Evolutionary conservation across 805 yeast species (phyloP).

Genomic region (Yueomyces sp.): DNA sequence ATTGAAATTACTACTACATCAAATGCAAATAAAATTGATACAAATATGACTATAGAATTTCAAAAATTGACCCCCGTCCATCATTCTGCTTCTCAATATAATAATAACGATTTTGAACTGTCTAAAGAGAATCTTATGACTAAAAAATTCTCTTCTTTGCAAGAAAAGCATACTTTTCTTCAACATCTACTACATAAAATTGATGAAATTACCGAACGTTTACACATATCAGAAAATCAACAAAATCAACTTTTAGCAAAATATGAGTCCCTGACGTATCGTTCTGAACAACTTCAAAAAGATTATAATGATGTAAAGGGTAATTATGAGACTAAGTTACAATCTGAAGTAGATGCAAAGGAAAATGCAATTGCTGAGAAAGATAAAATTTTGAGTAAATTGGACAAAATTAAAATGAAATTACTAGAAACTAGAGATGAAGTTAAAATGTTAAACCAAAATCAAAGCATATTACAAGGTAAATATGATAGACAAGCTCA

Average conservation of each 20-base stretch:
- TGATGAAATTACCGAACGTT: constrained; percentile 10
- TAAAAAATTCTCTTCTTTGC: not conserved
- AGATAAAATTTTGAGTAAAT: constrained; percentile 4
- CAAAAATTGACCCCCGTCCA: constrained; percentile 14
- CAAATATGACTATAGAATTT: constrained; percentile 2
- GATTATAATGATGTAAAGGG: constrained; percentile 4
- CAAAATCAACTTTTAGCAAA: constrained; percentile 8
- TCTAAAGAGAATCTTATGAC: not conserved
- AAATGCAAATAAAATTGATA: constrained; percentile 1
- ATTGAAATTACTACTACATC: constrained; percentile 1
- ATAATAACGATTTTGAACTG: constrained; percentile 6
- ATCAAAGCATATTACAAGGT: constrained; percentile 15
- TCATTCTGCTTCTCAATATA: constrained; percentile 1
- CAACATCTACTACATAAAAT: constrained; percentile 10
- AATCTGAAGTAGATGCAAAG: constrained; percentile 1
- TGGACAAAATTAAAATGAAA: constrained; percentile 8
- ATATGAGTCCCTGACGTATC: constrained; percentile 6
- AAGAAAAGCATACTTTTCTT: constrained; percentile 3
- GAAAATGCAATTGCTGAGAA: constrained; percentile 2
- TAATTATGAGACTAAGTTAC: constrained; percentile 5
- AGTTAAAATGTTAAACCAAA: constrained; percentile 17
- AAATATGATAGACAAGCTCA: constrained; percentile 11
- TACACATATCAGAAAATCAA: constrained; percentile 9
- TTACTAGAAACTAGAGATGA: constrained; percentile 14
- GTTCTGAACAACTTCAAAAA: constrained; percentile 2